A percentile compares a stretch with the other conserved stretches of the same genome.
Evolutionary conservation across 805 yeast species (phyloP).

Genomic region (Cyberlindnera sargentensis): DNA sequence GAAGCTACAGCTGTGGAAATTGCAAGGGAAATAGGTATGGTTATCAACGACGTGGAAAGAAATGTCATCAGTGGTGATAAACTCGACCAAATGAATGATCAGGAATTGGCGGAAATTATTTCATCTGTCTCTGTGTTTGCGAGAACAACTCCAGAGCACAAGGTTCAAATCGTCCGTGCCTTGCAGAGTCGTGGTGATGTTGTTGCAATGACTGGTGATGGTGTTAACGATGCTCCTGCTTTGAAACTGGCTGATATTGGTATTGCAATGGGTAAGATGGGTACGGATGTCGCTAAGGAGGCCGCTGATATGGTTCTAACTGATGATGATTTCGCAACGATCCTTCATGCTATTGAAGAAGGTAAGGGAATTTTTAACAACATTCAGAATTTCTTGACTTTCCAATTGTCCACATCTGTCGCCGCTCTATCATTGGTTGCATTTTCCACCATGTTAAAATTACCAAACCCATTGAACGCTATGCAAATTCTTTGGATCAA

Average conservation of each 20-base stretch:
- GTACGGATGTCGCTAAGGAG: slow-evolving; percentile 97
- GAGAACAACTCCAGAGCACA: slow-evolving; percentile 92
- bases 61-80: slow-evolving; percentile 83
- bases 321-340: slow-evolving; percentile 94
- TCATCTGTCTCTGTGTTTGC: slow-evolving; percentile 85
- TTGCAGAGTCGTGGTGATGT: slow-evolving; percentile 86
- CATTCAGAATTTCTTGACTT: slow-evolving; percentile 89
- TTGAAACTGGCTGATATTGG: slow-evolving; percentile 94
- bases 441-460: slow-evolving; percentile 73
- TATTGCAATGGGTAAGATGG: slow-evolving; percentile 87
- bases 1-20: slow-evolving; percentile 82
- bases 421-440: slow-evolving; percentile 92
- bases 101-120: slow-evolving; percentile 66
- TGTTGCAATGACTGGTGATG: slow-evolving; percentile 99
- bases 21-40: slow-evolving; percentile 88
- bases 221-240: slow-evolving; percentile 99
- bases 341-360: slow-evolving; percentile 88
- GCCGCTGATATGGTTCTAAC: slow-evolving; percentile 97
- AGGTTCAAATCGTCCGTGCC: slow-evolving; percentile 83
- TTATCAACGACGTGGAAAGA: slow-evolving; percentile 50
- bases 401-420: slow-evolving; percentile 92
- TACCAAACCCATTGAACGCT: slow-evolving; percentile 93
- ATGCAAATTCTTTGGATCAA: slow-evolving; percentile 99
- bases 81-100: slow-evolving; percentile 66
- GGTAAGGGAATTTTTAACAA: slow-evolving; percentile 97